These are phyloP conservation scores for Cercospora sojina DNA, from an alignment of 2,329 filamentous ascomycete species.

Conservation along the genomic window DNA sequence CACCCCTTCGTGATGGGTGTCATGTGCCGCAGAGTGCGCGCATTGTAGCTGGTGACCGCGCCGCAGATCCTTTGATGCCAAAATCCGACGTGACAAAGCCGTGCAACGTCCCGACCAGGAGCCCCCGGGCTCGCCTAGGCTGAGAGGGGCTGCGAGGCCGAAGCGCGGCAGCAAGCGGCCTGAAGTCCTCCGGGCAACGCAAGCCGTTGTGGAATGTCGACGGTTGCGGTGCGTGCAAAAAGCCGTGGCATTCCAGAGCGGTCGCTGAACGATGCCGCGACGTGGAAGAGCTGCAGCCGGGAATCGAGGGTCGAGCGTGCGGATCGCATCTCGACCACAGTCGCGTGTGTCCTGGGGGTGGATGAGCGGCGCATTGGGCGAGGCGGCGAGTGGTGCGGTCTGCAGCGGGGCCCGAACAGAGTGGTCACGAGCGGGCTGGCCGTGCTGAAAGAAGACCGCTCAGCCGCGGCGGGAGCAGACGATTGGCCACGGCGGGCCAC, in stretches of 20 bases:
- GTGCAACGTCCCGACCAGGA: conserved; percentile 21
- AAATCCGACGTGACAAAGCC: conserved; percentile 11
- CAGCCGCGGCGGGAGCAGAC: not conserved
- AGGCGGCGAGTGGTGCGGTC: not conserved
- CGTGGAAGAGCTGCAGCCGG: not conserved
- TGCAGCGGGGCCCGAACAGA: not conserved
- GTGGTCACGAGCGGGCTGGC: not conserved
- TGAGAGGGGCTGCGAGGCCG: conserved; percentile 10
- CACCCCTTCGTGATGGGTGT: not conserved
- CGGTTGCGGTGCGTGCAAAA: not conserved
- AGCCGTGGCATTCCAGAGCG: conserved; percentile 1
- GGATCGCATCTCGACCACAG: not conserved
- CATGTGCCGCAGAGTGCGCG: conserved; percentile 6
- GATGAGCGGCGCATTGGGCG: not conserved
- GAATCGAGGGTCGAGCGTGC: not conserved
- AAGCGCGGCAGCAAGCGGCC: conserved; percentile 4
- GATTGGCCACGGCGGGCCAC: not conserved
- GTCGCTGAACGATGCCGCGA: not conserved
- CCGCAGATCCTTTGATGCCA: conserved; percentile 5
- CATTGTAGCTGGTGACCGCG: conserved; percentile 7
- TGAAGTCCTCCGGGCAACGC: conserved; percentile 3
- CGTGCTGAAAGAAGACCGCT: not conserved
- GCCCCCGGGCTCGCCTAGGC: not conserved
- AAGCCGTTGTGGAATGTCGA: not conserved
- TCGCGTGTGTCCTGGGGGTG: not conserved